A percentile compares a stretch with the other conserved stretches of the same genome.
Evolutionary conservation across 73 alveolate species (phyloP).

Genomic region (Paramecium pentaurelia): DNA sequence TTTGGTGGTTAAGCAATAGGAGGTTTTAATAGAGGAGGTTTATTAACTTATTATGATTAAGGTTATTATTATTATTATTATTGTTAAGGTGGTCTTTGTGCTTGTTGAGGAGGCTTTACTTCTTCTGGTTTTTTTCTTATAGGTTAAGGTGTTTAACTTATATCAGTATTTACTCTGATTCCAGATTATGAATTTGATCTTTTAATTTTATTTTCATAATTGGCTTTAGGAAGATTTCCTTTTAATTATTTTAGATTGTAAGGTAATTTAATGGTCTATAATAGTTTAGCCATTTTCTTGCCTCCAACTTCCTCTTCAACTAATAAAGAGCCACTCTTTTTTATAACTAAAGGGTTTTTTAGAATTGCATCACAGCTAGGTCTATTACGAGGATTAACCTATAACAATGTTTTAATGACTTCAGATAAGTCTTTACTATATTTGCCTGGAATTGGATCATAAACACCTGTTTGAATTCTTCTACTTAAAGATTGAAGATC

Average conservation of each 20-base stretch:
- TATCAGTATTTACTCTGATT: background rate
- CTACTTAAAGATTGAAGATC: background rate
- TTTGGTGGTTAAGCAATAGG: constrained; percentile 15
- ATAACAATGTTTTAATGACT: background rate
- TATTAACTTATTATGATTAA: background rate
- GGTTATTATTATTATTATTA: background rate
- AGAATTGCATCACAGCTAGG: constrained; percentile 40
- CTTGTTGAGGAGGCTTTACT: background rate
- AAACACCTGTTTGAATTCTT: constrained; percentile 21
- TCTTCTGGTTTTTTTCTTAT: background rate
- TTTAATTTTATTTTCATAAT: constrained; percentile 22
- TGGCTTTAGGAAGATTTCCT: constrained; percentile 28
- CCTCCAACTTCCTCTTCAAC: constrained; percentile 21
- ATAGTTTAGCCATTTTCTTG: background rate
- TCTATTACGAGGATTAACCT: constrained; percentile 41
- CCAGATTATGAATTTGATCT: constrained; percentile 35
- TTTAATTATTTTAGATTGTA: constrained; percentile 3
- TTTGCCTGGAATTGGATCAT: constrained; percentile 51
- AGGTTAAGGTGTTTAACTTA: constrained; percentile 31
- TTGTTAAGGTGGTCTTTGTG: background rate
- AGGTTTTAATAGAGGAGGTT: background rate
- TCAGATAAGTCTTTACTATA: constrained; percentile 28
- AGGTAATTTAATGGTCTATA: constrained; percentile 24
- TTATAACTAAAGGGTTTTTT: constrained; percentile 28
- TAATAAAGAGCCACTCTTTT: constrained; percentile 15